Conservation (phyloP, 2,329 filamentous ascomycete species). For the Ceratocystis huliohia region DNA sequence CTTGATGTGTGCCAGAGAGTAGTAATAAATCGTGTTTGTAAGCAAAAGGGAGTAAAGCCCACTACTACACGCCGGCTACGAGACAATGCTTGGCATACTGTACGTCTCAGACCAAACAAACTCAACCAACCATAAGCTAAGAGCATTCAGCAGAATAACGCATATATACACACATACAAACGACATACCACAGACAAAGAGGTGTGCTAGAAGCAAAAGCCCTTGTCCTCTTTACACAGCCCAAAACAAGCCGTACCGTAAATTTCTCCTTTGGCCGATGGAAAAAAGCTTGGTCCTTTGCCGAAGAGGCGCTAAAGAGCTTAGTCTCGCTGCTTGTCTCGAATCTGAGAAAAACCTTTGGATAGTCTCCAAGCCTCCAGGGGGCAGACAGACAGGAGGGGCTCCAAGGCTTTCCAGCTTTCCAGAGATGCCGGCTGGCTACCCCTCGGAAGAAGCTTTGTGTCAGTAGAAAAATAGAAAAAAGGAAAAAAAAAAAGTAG, state of each 20-base stretch:
- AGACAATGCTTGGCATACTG: background rate
- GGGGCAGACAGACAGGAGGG: background rate
- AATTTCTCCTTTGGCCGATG: background rate
- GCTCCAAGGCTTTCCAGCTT: background rate
- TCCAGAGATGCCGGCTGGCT: background rate
- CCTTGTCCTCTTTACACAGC: background rate
- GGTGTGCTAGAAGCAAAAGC: background rate
- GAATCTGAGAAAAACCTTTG: background rate
- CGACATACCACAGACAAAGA: background rate
- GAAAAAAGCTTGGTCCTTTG: background rate
- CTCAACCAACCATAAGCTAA: background rate
- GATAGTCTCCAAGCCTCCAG: background rate
- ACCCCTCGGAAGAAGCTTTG: background rate
- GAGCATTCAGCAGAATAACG: no score
- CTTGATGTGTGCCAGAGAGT: background rate
- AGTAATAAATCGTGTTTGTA: background rate
- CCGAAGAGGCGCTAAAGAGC: background rate
- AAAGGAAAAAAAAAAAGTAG: background rate
- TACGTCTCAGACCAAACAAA: conserved; percentile 3
- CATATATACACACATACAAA: no score
- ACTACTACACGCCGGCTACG: background rate
- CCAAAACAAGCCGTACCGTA: background rate
- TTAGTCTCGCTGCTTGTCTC: background rate
- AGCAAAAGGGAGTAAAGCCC: background rate
- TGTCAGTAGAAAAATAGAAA: background rate